Evolutionary conservation across 345 rosid species (phyloP), one percentile per base, ranked within the genome.

Genomic region (Brassica cretica): DNA sequence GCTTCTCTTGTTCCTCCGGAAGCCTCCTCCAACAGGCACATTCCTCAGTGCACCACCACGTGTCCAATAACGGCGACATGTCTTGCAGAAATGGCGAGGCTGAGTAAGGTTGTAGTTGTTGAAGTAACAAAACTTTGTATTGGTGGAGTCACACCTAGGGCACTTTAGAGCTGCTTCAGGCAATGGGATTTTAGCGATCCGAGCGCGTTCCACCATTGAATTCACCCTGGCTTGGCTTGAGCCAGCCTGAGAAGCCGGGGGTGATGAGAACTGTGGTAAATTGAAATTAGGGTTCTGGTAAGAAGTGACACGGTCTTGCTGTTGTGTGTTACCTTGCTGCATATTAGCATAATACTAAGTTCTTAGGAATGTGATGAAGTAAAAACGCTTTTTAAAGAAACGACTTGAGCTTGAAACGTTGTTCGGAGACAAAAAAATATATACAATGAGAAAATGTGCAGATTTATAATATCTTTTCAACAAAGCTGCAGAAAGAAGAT

Each of bases 61-160:
- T 14, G 97, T 92, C 97, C 97, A 92, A 78, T 92, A 92, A 12
- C 94, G 87, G 61, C 97, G 91, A 55, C 97, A 92, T 5, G 93
- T 82, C 71, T 92, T 92, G 81, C 97, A 90, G 69, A 92, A 90
- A 86, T 92, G 93, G 66, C 97, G 94, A 7, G 94, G 97, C 69
- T 91, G 97, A 14, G 93, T 80, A 62, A 91, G 88, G 86, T 81
- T 91, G 66, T 91, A 91, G 83, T 91, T 91, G 37, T 91, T 91
- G 85, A 83, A 91, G 86, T 91, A 91, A 71, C 97, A 91, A 70
- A 91, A 91, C 76, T 91, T 91, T 19, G 97, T 91, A 83, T 92
- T 92, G 78, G 89, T 78, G 19, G 97, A 92, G 4, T 87, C 93
- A 73, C 97, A 92, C 82, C 97, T 84, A 5, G 97, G 97, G 73